Base-by-base conservation (phyloP, 495 filamentous ascomycete species). In the Trichocladium antarcticum region DNA sequence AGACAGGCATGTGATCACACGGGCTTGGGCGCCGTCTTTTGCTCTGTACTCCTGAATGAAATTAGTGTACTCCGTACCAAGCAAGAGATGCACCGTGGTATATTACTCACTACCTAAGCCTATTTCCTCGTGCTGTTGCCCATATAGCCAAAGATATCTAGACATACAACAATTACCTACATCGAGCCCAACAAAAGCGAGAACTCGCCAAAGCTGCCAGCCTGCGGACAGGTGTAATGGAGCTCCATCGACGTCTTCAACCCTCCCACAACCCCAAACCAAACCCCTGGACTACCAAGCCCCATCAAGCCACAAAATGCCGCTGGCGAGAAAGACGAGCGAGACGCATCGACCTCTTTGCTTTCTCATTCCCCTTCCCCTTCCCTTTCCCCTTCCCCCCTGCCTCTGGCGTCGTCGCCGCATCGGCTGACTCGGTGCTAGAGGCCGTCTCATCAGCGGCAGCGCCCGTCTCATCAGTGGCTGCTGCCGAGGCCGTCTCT, bases 311-410 rank as follows among this genome's bases (percentile, higher is more conserved):
- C 8, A 57, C 29, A 20, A 48, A 57, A 4, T 37, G 37, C 16
- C 37, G 38, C 12, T 42, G 43, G 6, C 56, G 44, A 9, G 45
- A 37, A 6, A 58, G 53, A 37, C 53, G 56, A 2, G 46, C 53
- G 1, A 56, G 50, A 12, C 53, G 49, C 0, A 47, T 46, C 12
- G 42, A 31, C 27, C 51, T 32, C 15, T 10, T 27, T 27, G 24
- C 31, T 14, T 32, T 10, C 5, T 5, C 5, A 5, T 10, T 5
- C 27, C 27, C 10, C 27, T 10, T 29, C 10, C 12, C 31, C 3
- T 32, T 32, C 31, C 49, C 42, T 12, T 47, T 44, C 19, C 34
- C 47, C 15, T 47, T 53, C 16, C 17, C 47, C 11, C 5, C 31
- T 32, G 9, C 9, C 10, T 10, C 7, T 32, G 10, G 3, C 31